Base-by-base conservation (phyloP, 768 basidiomycete genomes). In the Boletus tomentosulus region DNA sequence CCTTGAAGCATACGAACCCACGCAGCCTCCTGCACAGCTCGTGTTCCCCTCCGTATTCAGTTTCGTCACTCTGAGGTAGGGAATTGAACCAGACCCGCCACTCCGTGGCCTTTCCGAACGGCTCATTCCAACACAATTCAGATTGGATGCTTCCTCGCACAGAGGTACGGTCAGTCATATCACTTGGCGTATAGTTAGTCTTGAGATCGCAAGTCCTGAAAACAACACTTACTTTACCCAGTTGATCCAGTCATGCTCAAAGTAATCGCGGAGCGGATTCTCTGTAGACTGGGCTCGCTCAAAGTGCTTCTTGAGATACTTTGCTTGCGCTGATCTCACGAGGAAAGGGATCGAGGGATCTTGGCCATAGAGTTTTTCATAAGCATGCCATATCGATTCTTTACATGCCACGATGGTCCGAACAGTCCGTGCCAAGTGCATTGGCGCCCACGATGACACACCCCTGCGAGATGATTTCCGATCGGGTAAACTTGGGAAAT, bases 111-210 rank as follows among this genome's bases (percentile, higher is more conserved):
- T 79, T 76, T 13, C 75, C 75, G 9, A 68, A 58, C 27, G 80
- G 78, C 53, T 79, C 79, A 3, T 62, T 48, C 87, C 87, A 89
- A 15, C 64, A 64, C 28, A 84, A 64, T 50, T 76, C 73, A 4
- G 73, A 68, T 44, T 69, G 67, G 28, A 87, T 70, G 46, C 71
- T 70, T 15, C 72, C 71, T 35, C 83, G 79, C 73, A 88, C 79
- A 46, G 77, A 75, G 42, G 86, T 83, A 12, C 87, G 84, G 60
- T 87, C 85, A 39, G 73, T 73, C 89, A 91, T 90, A 57, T 91
- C 88, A 58, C 88, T 90, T 54, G 22, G 55, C 43, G 54, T 25
- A 49, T 42, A 24, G 37, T 57, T 47, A 62, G 57, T 33, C 53
- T 54, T n/a, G 30, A 34, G 12, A 58, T 43, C 7, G 46, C 15